Evolutionary conservation across 108 stramenopile genomes (phyloP).

Genomic region (Skeletonema marinoi): DNA sequence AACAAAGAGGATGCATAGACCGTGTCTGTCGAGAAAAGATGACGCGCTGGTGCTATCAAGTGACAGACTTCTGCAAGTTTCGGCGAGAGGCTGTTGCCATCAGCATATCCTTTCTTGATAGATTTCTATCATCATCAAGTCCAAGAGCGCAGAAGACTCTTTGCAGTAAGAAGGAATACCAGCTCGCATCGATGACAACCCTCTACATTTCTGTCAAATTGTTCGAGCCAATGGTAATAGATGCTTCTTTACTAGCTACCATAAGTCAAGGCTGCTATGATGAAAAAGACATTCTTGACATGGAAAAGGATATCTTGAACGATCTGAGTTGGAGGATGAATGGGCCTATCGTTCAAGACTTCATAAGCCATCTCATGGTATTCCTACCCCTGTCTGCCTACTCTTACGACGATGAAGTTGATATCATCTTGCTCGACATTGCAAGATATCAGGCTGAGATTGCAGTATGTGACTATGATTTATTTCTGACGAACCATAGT

Average conservation of each 20-base stretch:
- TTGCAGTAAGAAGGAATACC: slow-evolving; percentile 69
- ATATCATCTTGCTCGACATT: slow-evolving; percentile 24
- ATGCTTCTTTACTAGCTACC: slow-evolving; percentile 56
- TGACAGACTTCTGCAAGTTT: slow-evolving; percentile 64
- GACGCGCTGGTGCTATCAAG: slow-evolving; percentile 68
- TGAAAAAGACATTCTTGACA: slow-evolving; percentile 47
- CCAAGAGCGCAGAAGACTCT: slow-evolving; percentile 55
- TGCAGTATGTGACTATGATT: slow-evolving; percentile 23
- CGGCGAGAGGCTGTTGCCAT: slow-evolving; percentile 72
- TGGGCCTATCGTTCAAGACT: slow-evolving; percentile 35
- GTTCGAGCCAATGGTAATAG: slow-evolving; percentile 69
- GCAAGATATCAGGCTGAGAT: slow-evolving; percentile 43
- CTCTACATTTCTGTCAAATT: slow-evolving; percentile 85
- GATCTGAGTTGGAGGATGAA: slow-evolving; percentile 50
- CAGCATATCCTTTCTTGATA: slow-evolving; percentile 80
- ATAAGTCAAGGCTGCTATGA: slow-evolving; percentile 61
- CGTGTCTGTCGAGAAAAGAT: slow-evolving; percentile 72
- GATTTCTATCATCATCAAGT: slow-evolving; percentile 44
- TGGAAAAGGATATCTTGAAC: slow-evolving; percentile 52
- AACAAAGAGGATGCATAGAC: slow-evolving; percentile 20
- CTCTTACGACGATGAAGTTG: neutral
- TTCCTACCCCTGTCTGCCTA: slow-evolving; percentile 14
- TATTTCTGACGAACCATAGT: slow-evolving; percentile 22
- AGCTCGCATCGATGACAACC: slow-evolving; percentile 82
- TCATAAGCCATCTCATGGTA: slow-evolving; percentile 33